Base-by-base conservation (phyloP, 192 early-diverging fungal genomes). In the Coemansia sp. region DNA sequence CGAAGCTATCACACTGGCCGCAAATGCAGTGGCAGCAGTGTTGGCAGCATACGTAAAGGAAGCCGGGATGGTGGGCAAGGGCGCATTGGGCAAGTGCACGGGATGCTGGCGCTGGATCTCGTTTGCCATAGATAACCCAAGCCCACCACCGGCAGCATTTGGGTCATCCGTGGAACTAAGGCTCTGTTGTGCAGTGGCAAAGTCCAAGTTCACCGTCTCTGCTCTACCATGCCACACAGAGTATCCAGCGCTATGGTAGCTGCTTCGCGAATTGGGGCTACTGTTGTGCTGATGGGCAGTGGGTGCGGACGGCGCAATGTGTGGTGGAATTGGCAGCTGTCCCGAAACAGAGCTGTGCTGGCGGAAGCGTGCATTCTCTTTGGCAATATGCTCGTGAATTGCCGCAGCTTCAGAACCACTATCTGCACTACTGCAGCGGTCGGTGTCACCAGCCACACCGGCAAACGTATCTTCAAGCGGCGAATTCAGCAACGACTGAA, bases 241-340 rank as follows among this genome's bases (percentile, higher is more conserved):
- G 55, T 71, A 75, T 3, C 73, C 73, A 8, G 77, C 73, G 66
- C 77, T 80, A 55, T 80, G 77, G 63, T 80, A 80, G 73, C 77
- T 80, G 66, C 77, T 80, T 31, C 53, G 65, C 24, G 77, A 80
- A 33, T 60, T 66, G 26, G 72, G 77, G 46, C 77, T 70, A 59
- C 77, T 80, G 62, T 75, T 63, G 21, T 69, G 63, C 35, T 60
- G 53, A n/a, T 56, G 50, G 13, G 63, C 35, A 35, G 63, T 31
- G 14, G 56, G 66, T 5, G 9, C 48, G 0, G 48, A 51, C 48
- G 48, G 48, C 48, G 48, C 48, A 24, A 51, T 51, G 23, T 51
- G 48, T n/a, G 59, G 50, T 43, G 71, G 28, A 31, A 45, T 40
- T 28, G 69, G 65, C 53, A 63, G 50, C 9, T 61, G 62, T 20